These are phyloP conservation scores for Colletotrichum tabaci DNA, from an alignment of 2,329 filamentous ascomycete species.

Conservation along the genomic window DNA sequence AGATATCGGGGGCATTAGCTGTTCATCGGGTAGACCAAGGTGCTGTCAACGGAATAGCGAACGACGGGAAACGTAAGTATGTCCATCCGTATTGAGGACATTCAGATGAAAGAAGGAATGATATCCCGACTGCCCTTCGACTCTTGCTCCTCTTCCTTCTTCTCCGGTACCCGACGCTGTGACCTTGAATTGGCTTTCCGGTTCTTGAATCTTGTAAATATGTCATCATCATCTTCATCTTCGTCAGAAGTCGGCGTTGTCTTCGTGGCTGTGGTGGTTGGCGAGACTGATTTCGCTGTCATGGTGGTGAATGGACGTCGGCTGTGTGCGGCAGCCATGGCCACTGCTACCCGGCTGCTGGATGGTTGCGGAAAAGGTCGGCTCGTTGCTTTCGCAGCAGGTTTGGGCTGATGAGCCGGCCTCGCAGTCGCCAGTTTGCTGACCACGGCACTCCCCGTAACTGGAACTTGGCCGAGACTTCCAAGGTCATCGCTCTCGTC, in stretches of 20 bases:
- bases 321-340: neutral
- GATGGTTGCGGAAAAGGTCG: neutral
- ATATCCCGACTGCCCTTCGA: conserved; percentile 43
- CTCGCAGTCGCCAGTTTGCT: neutral
- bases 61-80: neutral
- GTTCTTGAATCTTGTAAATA: conserved; percentile 40
- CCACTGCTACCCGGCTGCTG: neutral
- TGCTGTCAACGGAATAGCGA: neutral
- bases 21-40: neutral
- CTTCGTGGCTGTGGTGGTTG: conserved; percentile 49
- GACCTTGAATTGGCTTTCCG: conserved; percentile 22
- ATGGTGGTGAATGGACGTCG: neutral
- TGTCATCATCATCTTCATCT: conserved; percentile 36
- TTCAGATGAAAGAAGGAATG: conserved; percentile 39
- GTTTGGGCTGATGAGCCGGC: neutral
- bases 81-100: neutral
- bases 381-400: neutral
- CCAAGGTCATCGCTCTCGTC: conserved; percentile 38
- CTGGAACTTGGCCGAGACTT: neutral
- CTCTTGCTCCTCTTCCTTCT: conserved; percentile 4
- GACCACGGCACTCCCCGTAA: neutral
- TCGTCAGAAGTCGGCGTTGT: neutral
- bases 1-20: neutral
- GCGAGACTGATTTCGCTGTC: conserved; percentile 27
- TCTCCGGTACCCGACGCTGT: conserved; percentile 39